Evolutionary conservation across 2,329 filamentous ascomycete species (phyloP).

Genomic region (Fusarium devonianum): DNA sequence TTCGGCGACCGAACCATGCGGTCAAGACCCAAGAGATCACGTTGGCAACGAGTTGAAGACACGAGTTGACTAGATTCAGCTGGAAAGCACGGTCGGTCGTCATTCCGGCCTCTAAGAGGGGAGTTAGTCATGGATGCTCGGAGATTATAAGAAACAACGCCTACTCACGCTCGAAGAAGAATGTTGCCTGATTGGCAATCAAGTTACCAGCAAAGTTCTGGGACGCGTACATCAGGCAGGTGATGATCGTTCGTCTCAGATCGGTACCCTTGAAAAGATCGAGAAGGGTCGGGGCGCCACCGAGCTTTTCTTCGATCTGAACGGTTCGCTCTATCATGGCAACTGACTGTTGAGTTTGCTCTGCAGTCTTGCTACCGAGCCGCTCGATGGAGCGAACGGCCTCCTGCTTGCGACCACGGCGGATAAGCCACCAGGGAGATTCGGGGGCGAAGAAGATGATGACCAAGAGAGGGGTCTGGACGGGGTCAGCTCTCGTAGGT

Average conservation of each 20-base stretch:
- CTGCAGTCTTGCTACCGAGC: slow-evolving; percentile 46
- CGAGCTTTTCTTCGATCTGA: slow-evolving; percentile 54
- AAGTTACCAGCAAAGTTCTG: slow-evolving; percentile 66
- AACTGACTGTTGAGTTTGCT: slow-evolving; percentile 48
- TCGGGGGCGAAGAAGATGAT: slow-evolving; percentile 58
- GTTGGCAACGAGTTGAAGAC: slow-evolving; percentile 65
- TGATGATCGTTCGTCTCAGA: slow-evolving; percentile 60
- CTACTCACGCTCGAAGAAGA: slow-evolving; percentile 57
- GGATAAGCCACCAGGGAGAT: slow-evolving; percentile 61
- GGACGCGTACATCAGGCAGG: slow-evolving; percentile 62
- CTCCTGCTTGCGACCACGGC: slow-evolving; percentile 51
- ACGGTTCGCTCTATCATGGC: slow-evolving; percentile 64
- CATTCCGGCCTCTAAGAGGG: slow-evolving; percentile 64
- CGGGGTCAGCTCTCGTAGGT: not conserved
- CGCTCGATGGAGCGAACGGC: slow-evolving; percentile 55
- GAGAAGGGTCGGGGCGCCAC: slow-evolving; percentile 52
- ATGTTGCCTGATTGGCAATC: slow-evolving; percentile 66
- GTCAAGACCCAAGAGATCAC: slow-evolving; percentile 71
- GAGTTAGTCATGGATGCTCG: slow-evolving; percentile 2
- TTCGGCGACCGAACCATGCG: slow-evolving; percentile 66
- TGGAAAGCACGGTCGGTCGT: slow-evolving; percentile 60
- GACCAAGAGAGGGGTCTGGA: slow-evolving; percentile 51
- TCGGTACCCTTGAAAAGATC: slow-evolving; percentile 63
- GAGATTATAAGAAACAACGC: not conserved
- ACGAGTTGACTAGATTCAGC: slow-evolving; percentile 68